A percentile compares a stretch with the other conserved stretches of the same genome.
These are phyloP conservation scores for Ilyonectria mors-panacis DNA, from an alignment of 2,329 filamentous ascomycete genomes.

Conservation along the genomic window DNA sequence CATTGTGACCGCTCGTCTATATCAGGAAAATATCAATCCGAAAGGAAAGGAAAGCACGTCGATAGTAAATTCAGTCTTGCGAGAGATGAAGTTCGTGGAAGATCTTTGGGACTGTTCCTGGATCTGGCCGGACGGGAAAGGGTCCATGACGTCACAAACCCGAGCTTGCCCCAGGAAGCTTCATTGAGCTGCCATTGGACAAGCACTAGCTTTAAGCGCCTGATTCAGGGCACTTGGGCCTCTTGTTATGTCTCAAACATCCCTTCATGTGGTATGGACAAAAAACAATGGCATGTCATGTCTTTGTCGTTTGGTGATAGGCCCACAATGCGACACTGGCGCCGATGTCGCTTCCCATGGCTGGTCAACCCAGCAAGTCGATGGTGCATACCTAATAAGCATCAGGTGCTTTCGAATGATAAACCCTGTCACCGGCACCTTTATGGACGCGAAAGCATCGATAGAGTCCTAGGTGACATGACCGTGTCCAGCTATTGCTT, in stretches of 20 bases:
- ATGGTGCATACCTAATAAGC: no score
- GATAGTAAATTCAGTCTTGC: background rate
- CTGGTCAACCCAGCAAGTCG: no score
- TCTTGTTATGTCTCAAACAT: background rate
- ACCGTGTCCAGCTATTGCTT: no score
- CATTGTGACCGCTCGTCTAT: constrained; percentile 32
- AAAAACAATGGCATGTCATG: background rate
- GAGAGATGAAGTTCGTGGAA: background rate
- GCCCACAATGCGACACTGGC: no score
- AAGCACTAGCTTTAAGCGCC: constrained; percentile 2
- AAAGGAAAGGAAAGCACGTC: background rate
- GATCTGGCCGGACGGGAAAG: constrained; percentile 5
- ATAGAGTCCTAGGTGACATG: no score
- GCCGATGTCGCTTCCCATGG: no score
- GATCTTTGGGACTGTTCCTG: background rate
- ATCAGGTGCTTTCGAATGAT: no score
- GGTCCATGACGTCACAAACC: constrained; percentile 31
- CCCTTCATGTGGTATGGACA: background rate
- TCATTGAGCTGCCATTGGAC: constrained; percentile 24
- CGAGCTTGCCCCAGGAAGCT: constrained; percentile 18
- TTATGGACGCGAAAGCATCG: no score
- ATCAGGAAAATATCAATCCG: background rate
- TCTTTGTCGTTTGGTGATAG: background rate
- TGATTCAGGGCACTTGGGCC: constrained; percentile 11
- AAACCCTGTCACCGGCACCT: no score